Conservation (phyloP, 768 basidiomycete genomes). For the Hericium alpestre region DNA sequence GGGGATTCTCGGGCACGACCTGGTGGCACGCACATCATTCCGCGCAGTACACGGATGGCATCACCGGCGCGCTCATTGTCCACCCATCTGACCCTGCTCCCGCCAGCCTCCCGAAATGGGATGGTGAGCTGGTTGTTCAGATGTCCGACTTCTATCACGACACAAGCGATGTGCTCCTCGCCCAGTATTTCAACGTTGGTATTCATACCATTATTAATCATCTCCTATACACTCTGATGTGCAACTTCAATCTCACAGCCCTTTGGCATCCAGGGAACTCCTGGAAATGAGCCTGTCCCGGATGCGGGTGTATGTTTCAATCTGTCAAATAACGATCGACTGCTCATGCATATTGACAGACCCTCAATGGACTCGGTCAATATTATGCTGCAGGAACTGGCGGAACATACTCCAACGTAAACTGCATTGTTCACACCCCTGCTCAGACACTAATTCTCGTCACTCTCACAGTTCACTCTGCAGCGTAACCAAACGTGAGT, state of each 20-base stretch:
- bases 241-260: conserved; percentile 11
- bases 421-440: not conserved
- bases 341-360: conserved; percentile 5
- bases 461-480: conserved; percentile 22
- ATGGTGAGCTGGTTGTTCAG: conserved; percentile 27
- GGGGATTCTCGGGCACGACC: conserved; percentile 33
- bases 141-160: conserved; percentile 26
- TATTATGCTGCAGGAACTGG: conserved; percentile 17
- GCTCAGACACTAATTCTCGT: not conserved
- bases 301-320: conserved; percentile 19
- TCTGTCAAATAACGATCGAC: not conserved
- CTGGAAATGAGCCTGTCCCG: conserved; percentile 25
- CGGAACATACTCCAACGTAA: conserved; percentile 20
- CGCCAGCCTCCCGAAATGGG: conserved; percentile 25
- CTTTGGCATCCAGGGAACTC: conserved; percentile 20
- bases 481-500: conserved; percentile 21
- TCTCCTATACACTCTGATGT: not conserved
- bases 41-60: conserved; percentile 38
- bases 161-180: conserved; percentile 17
- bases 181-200: conserved; percentile 15
- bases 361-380: conserved; percentile 26
- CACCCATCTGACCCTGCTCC: conserved; percentile 28
- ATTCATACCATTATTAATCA: not conserved
- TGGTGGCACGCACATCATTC: conserved; percentile 35
- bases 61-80: conserved; percentile 37